These are phyloP conservation scores for Pyrenula aspistea DNA, from an alignment of 495 filamentous ascomycete genomes.

Conservation along the genomic window DNA sequence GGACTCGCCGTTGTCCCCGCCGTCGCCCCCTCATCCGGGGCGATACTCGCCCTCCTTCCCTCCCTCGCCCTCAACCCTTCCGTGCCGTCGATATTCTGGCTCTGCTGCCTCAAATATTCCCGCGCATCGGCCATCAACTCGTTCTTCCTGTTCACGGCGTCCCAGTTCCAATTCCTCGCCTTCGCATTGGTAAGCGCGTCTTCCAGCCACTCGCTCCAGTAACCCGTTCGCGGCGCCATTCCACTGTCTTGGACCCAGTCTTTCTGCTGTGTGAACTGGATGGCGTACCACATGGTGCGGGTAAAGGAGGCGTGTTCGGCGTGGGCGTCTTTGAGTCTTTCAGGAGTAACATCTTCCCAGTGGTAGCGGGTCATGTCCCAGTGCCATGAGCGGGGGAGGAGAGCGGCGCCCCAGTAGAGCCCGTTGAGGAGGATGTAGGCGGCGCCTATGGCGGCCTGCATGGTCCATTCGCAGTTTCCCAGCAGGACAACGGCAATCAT, in stretches of 20 bases:
- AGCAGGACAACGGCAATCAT: slow-evolving; percentile 50
- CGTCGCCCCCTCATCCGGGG: neutral
- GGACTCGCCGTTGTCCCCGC: neutral
- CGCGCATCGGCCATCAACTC: slow-evolving; percentile 25
- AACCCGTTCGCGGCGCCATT: slow-evolving; percentile 31
- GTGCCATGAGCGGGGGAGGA: slow-evolving; percentile 31
- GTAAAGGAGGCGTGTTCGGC: slow-evolving; percentile 27
- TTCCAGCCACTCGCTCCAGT: slow-evolving; percentile 40
- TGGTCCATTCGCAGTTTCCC: slow-evolving; percentile 47
- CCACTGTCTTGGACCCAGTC: slow-evolving; percentile 36
- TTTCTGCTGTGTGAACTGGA: slow-evolving; percentile 33
- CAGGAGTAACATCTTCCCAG: slow-evolving; percentile 14
- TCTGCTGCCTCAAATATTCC: slow-evolving; percentile 5
- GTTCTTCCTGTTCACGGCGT: slow-evolving; percentile 35
- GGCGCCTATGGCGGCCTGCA: slow-evolving; percentile 44
- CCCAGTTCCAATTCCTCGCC: slow-evolving; percentile 21
- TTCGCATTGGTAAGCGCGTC: slow-evolving; percentile 26
- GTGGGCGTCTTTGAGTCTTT: slow-evolving; percentile 7
- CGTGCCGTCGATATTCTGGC: neutral
- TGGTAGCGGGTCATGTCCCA: slow-evolving; percentile 39
- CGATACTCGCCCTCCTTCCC: neutral
- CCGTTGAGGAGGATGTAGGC: slow-evolving; percentile 49
- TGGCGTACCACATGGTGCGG: slow-evolving; percentile 43
- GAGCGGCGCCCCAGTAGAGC: slow-evolving; percentile 42
- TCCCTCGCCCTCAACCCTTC: neutral